phyloP scores from a whole-genome alignment of 1,284 basidiomycete genomes.

The Xerocomus alliaceus region DNA sequence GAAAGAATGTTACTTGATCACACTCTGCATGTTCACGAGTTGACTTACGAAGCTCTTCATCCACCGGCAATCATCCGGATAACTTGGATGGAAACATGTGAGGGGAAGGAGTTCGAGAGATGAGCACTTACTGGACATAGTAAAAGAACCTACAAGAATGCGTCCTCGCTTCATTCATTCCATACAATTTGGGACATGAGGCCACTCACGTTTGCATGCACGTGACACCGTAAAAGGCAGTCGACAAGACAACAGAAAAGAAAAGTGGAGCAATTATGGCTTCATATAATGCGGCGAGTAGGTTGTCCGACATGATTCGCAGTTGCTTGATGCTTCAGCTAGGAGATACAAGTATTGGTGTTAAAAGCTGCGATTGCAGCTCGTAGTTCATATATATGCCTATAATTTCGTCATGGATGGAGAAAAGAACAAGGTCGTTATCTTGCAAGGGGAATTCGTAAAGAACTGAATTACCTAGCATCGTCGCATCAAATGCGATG shows the following conservation, averaged over 20 bases:
- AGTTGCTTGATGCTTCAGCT: neutral
- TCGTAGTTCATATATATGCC: too few relatives aligned
- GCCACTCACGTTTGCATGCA: neutral
- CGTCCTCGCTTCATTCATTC: too few relatives aligned
- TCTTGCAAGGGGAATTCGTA: too few relatives aligned
- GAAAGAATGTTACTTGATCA: neutral
- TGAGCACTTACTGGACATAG: neutral
- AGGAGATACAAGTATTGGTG: too few relatives aligned
- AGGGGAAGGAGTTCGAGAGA: too few relatives aligned
- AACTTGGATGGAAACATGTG: neutral
- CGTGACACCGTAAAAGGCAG: neutral
- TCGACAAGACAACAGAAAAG: neutral
- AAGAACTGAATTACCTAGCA: too few relatives aligned
- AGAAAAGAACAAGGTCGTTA: too few relatives aligned
- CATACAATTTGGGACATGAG: too few relatives aligned
- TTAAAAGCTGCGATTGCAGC: neutral
- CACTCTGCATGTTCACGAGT: neutral
- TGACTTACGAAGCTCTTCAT: neutral
- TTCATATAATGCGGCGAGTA: neutral
- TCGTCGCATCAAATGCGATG: too few relatives aligned
- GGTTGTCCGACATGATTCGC: neutral
- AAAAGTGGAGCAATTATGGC: neutral
- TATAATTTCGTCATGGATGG: too few relatives aligned
- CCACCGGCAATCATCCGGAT: neutral
- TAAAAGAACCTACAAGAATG: neutral